Base-by-base conservation (phyloP, 768 basidiomycete species). In the Mycena epipterygia region DNA sequence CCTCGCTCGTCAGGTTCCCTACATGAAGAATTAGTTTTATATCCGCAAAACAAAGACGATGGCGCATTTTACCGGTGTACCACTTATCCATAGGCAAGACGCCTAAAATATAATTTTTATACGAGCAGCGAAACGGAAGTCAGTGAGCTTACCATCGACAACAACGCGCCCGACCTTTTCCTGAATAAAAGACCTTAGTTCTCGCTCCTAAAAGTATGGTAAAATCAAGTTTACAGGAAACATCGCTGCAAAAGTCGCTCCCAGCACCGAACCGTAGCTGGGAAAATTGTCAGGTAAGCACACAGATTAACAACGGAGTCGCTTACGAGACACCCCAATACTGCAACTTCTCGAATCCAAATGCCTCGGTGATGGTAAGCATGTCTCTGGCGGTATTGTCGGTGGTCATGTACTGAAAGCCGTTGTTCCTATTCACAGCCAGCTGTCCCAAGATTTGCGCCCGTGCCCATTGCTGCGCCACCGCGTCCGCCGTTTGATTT, bases 331-430 rank as follows among this genome's bases (percentile, higher is more conserved):
- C n/a, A n/a, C n/a, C n/a, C n/a, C n/a, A n/a, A n/a, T n/a, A n/a
- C n/a, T n/a, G 70, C 9, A 83, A 46, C 66, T 82, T 83, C 30
- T 80, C 75, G 39, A 53, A 64, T 6, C 79, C 79, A 64, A 81
- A 74, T 5, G 80, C 80, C 32, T 79, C 66, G 5, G 76, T 72
- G 61, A 84, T 84, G 9, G 67, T 63, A 23, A 84, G 60, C 83
- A 84, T 84, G 59, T 84, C 83, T 5, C 78, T 74, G 6, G 82
- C 83, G 17, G 80, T 80, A 62, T 81, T 77, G 27, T 83, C 83
- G 8, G 83, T 83, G 49, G 78, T 82, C 8, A 83, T 80, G 60
- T 80, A 79, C 11, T 64, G 49, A 42, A 81, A 63, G 29, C 69
- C 29, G 1, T 23, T 75, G 32, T 81, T 77, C 17, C 75, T 74